Evolutionary conservation across 139 green algal genomes (phyloP).

Genomic region (Ettlia oleoabundans): DNA sequence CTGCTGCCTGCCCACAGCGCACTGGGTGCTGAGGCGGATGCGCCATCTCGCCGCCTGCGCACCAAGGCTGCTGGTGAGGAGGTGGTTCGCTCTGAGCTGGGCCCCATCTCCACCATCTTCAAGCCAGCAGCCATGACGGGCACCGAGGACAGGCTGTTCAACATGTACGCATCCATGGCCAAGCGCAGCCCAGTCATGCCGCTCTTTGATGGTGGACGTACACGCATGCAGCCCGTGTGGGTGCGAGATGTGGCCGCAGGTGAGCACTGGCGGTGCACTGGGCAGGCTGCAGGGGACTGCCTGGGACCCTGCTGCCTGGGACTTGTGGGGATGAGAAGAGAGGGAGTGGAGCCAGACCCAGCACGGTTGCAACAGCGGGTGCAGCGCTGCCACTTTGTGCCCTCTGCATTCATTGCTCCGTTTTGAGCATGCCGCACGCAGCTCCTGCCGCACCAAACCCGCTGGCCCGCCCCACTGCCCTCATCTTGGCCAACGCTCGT

Average conservation of each 20-base stretch:
- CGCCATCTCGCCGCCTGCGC: slow-evolving; percentile 69
- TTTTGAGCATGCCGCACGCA: too few species aligned
- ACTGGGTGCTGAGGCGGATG: slow-evolving; percentile 70
- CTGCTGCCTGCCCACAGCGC: slow-evolving; percentile 11
- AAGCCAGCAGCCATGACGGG: slow-evolving; percentile 84
- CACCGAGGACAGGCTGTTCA: slow-evolving; percentile 93
- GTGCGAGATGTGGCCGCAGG: slow-evolving; percentile 76
- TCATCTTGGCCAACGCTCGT: background rate
- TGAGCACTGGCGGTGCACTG: background rate
- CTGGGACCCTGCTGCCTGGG: too few species aligned
- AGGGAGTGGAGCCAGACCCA: too few species aligned
- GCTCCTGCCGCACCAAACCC: too few species aligned
- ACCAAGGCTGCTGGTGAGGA: slow-evolving; percentile 84
- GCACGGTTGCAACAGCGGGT: too few species aligned
- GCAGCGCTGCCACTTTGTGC: too few species aligned
- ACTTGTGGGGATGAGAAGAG: too few species aligned
- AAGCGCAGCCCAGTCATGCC: slow-evolving; percentile 71
- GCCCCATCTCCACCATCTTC: slow-evolving; percentile 75
- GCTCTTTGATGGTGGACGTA: slow-evolving; percentile 77
- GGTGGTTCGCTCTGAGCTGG: slow-evolving; percentile 56
- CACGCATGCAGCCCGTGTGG: slow-evolving; percentile 66
- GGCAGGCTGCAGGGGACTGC: too few species aligned
- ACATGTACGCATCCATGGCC: slow-evolving; percentile 75
- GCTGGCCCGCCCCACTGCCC: too few species aligned
- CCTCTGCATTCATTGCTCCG: too few species aligned